A percentile compares a stretch with the other conserved stretches of the same genome.
Evolutionary conservation across 2,329 filamentous ascomycete genomes (phyloP).

Genomic region (Pezizomycotina sp.): DNA sequence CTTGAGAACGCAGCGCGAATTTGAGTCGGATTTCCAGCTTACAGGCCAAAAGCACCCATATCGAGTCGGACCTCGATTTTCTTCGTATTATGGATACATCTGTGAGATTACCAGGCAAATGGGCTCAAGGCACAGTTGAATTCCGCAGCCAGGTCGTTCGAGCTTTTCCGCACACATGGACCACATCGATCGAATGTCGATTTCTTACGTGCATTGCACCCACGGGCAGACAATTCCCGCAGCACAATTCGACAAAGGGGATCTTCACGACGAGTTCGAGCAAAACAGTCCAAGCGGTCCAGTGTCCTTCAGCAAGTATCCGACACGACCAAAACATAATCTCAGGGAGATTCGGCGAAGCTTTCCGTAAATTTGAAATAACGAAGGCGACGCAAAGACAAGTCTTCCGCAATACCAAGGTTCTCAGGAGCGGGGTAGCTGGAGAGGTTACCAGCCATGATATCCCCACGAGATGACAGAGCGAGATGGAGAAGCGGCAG

Average conservation of each 20-base stretch:
- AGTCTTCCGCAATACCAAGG: constrained; percentile 29
- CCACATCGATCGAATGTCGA: constrained; percentile 66
- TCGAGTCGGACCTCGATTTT: constrained; percentile 69
- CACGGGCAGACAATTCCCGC: constrained; percentile 38
- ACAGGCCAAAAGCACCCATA: constrained; percentile 65
- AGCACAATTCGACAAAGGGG: constrained; percentile 38
- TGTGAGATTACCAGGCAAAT: constrained; percentile 26
- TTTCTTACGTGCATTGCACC: constrained; percentile 61
- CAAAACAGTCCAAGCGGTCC: constrained; percentile 50
- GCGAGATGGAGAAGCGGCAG: constrained; percentile 69
- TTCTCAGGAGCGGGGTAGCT: constrained; percentile 48
- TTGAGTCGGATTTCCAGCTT: constrained; percentile 35
- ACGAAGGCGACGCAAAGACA: constrained; percentile 24
- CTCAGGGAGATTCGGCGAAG: constrained; percentile 80
- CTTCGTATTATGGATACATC: constrained; percentile 58
- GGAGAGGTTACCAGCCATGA: constrained; percentile 39
- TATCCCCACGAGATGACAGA: constrained; percentile 69
- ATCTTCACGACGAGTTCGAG: constrained; percentile 24
- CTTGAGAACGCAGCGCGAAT: too few species aligned
- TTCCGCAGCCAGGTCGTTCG: constrained; percentile 25
- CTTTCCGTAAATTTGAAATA: constrained; percentile 78
- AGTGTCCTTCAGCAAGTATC: constrained; percentile 54
- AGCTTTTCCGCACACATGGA: constrained; percentile 26
- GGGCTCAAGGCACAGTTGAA: constrained; percentile 23
- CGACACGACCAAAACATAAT: constrained; percentile 57